Percentiles rank a stretch among this genome's conserved stretches.
These are phyloP conservation scores for Boechera stricta DNA, from an alignment of 345 rosid species.

Conservation along the genomic window DNA sequence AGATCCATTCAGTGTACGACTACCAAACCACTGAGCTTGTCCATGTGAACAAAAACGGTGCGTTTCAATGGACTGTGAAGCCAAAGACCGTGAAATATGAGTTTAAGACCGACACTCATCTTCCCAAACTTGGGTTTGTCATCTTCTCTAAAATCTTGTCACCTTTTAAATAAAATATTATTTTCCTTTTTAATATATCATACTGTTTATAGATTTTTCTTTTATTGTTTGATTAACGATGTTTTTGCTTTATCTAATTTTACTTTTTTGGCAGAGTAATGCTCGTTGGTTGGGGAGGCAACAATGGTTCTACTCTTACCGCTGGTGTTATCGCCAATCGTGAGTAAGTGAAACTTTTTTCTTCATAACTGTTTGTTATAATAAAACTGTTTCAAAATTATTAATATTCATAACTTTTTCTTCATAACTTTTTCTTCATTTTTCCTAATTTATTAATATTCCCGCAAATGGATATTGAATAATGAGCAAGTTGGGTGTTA, in stretches of 20 bases:
- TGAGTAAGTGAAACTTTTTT: constrained; percentile 62
- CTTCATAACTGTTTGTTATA: background rate
- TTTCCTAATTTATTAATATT: constrained; percentile 24
- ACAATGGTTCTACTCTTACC: constrained; percentile 92
- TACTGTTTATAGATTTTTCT: background rate
- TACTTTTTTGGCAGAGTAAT: constrained; percentile 59
- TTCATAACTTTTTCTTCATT: too few relatives aligned
- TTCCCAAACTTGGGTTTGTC: constrained; percentile 88
- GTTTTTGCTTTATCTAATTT: background rate
- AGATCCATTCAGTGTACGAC: constrained; percentile 83
- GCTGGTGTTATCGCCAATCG: constrained; percentile 89
- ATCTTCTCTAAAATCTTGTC: background rate
- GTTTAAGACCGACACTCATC: constrained; percentile 76
- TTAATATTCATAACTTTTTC: too few relatives aligned
- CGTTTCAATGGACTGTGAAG: constrained; percentile 84
- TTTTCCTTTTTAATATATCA: background rate
- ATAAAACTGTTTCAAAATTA: background rate
- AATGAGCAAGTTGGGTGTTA: constrained; percentile 27
- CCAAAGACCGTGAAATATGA: constrained; percentile 90
- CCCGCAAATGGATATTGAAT: constrained; percentile 33
- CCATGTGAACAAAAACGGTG: constrained; percentile 79
- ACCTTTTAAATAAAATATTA: background rate
- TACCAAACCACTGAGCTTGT: constrained; percentile 96
- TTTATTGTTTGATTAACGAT: background rate
- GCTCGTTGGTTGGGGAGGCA: constrained; percentile 99